Evolutionary conservation across 225 moss, liverwort and hornwort genomes (phyloP).

Genomic region (Bryoerythrophyllum caledonicum): DNA sequence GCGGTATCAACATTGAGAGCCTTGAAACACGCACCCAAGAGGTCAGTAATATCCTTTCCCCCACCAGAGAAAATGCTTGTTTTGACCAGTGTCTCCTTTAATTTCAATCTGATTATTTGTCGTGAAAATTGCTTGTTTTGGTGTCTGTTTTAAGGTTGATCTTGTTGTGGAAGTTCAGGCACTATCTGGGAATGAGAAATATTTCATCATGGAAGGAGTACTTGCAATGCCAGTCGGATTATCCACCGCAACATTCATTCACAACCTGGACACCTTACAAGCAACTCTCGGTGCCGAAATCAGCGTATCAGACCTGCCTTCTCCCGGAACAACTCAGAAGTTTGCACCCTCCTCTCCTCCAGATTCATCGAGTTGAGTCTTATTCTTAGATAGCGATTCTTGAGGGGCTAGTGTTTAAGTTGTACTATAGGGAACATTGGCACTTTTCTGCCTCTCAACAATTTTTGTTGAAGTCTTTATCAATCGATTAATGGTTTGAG

Average conservation of each 20-base stretch:
- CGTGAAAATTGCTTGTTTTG: neutral
- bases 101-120: too few species aligned
- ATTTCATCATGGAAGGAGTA: constrained; percentile 51
- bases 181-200: constrained; percentile 23
- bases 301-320: too few species aligned
- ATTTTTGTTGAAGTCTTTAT: constrained; percentile 18
- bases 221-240: constrained; percentile 46
- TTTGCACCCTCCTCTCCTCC: constrained; percentile 17
- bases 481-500: constrained; percentile 2
- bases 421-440: neutral
- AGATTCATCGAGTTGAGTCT: constrained; percentile 26
- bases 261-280: constrained; percentile 47
- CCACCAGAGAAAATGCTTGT: neutral
- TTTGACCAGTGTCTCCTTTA: neutral
- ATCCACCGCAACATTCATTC: constrained; percentile 35
- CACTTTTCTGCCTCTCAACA: constrained; percentile 8
- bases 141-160: neutral
- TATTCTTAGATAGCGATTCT: neutral
- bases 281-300: constrained; percentile 41
- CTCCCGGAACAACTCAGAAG: too few species aligned
- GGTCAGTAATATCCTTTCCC: constrained; percentile 16
- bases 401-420: neutral
- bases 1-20: too few species aligned
- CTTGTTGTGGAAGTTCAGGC: constrained; percentile 30
- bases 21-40: constrained; percentile 39